Evolutionary conservation across 805 yeast genomes (phyloP), one percentile per base, ranked within the genome.

Genomic region (Jamesozyma gamospora): DNA sequence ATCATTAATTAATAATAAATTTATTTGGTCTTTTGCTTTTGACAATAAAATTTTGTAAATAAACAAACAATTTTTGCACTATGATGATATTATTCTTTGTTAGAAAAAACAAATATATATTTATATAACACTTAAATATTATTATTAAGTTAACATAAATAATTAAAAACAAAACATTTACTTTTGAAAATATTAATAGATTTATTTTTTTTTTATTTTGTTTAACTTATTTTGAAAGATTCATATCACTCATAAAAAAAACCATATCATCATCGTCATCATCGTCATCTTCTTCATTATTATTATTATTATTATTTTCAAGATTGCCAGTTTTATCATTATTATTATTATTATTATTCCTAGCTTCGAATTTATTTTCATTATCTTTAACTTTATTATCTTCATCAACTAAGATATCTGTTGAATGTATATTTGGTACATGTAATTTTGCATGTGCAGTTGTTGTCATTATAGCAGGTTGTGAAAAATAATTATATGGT

Each of bases 201-300:
- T n/a, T n/a, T n/a, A n/a, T n/a, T n/a, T n/a, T n/a, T n/a, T n/a
- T n/a, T n/a, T n/a, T n/a, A n/a, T n/a, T n/a, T n/a, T n/a, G n/a
- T n/a, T n/a, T n/a, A n/a, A n/a, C n/a, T n/a, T 21, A 28, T 12
- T 14, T 29, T 29, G 36, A 59, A 13, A 71, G 52, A 51, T 72
- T 75, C 84, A 79, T 79, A 51, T 79, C 86, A 53, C 85, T 79
- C 86, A 78, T 79, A 17, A 82, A 72, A 56, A 79, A 78, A 35
- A 79, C 60, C 41, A 80, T 60, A 37, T 79, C 84, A 45, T 78
- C 84, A 18, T 75, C 82, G 26, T 75, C 79, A 4, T 62, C 44
- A 12, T 43, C 41, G 15, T 60, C 58, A 14, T 61, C 59, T 29
- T 57, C 55, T 12, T 40, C 40, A 32, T 34, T 37, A 11, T 28